A percentile compares a stretch with the other conserved stretches of the same genome.
Conservation (phyloP, 495 filamentous ascomycete species). For the Penicillium verhagenii region DNA sequence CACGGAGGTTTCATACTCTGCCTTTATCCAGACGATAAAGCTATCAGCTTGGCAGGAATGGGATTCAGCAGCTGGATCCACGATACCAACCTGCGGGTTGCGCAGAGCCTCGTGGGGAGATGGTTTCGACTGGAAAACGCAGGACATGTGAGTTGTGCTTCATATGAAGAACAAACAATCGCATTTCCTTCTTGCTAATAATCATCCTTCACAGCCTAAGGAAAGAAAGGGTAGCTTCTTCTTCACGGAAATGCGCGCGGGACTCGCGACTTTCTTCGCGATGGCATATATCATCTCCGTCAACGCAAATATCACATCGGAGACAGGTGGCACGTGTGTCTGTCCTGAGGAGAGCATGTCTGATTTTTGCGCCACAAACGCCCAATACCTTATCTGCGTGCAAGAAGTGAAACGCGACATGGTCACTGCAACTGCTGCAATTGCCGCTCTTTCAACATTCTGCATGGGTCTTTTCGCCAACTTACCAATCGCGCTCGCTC, state of each 20-base stretch:
- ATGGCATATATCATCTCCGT: constrained; percentile 84
- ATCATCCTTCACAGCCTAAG: constrained; percentile 36
- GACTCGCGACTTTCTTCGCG: constrained; percentile 79
- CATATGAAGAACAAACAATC: background rate
- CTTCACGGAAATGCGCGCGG: constrained; percentile 76
- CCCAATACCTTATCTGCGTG: constrained; percentile 62
- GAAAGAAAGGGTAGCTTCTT: constrained; percentile 75
- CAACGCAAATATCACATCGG: constrained; percentile 67
- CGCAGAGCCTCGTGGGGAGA: constrained; percentile 59
- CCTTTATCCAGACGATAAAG: background rate
- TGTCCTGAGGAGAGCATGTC: constrained; percentile 51
- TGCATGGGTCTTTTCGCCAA: constrained; percentile 75
- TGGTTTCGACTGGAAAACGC: constrained; percentile 75
- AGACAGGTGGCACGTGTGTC: constrained; percentile 71
- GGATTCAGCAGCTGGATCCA: constrained; percentile 48
- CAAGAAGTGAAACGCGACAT: constrained; percentile 70
- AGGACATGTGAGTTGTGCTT: constrained; percentile 59
- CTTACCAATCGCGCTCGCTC: constrained; percentile 70
- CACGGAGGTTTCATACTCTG: constrained; percentile 13
- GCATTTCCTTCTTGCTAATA: background rate
- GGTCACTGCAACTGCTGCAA: constrained; percentile 77
- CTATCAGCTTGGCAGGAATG: constrained; percentile 19
- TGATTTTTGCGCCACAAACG: constrained; percentile 53
- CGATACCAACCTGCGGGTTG: constrained; percentile 53
- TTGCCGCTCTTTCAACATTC: constrained; percentile 67